A percentile compares a stretch with the other conserved stretches of the same genome.
phyloP scores from a whole-genome alignment of 2,329 filamentous ascomycete genomes.

The Herpotrichia juniperi region DNA sequence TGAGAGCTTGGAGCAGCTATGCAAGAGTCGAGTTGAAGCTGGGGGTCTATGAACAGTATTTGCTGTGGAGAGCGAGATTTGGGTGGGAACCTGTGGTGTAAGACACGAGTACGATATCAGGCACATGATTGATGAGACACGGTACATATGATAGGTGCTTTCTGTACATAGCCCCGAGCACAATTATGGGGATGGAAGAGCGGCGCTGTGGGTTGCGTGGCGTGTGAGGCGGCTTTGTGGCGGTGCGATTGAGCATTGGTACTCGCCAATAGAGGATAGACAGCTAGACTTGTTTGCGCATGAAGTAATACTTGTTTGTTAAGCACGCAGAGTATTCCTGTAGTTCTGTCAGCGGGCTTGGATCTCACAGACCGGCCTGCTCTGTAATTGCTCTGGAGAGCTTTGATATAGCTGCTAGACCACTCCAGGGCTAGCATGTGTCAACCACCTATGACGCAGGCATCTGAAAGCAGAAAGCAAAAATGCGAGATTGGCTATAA shows the following conservation, averaged over 20 bases:
- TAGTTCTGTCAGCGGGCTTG: too few relatives aligned
- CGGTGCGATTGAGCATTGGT: background rate
- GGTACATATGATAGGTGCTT: background rate
- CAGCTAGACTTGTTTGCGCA: background rate
- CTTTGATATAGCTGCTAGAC: too few relatives aligned
- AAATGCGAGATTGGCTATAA: too few relatives aligned
- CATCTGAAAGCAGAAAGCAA: too few relatives aligned
- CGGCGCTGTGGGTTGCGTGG: background rate
- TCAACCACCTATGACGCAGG: background rate
- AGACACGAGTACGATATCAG: too few relatives aligned
- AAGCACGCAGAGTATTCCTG: too few relatives aligned
- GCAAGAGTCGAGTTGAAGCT: conserved; percentile 64
- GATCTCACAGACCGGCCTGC: too few relatives aligned
- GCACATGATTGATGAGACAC: background rate
- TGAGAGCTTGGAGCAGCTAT: conserved; percentile 60
- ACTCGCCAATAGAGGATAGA: background rate
- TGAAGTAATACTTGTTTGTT: too few relatives aligned
- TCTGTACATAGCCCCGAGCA: background rate
- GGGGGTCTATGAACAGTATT: conserved; percentile 62
- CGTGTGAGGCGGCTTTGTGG: background rate
- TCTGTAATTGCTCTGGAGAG: too few relatives aligned
- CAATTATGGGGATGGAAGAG: background rate
- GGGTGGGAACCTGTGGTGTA: too few relatives aligned
- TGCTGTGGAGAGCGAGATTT: conserved; percentile 53
- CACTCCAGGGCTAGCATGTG: background rate